Base-by-base conservation (phyloP, 1,284 basidiomycete species). In the Phellinidium pouzarii region DNA sequence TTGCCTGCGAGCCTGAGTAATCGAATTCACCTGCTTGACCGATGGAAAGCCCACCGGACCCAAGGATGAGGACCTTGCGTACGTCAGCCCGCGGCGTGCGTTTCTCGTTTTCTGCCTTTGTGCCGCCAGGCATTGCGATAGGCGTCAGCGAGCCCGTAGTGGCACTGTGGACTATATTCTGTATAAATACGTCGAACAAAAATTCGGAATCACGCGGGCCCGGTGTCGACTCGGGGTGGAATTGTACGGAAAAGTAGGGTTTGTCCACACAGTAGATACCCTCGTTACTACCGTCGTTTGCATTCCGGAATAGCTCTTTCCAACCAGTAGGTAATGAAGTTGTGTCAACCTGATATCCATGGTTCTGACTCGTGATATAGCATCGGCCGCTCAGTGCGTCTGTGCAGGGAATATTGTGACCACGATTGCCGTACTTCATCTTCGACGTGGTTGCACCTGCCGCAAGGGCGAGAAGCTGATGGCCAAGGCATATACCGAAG, bases 401-500 rank as follows among this genome's bases (percentile, higher is more conserved):
- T 34, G 92, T 98, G 71, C 95, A 99, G 3, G 96, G 96, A 64
- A 99, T 92, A 72, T 99, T 99, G 69, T 97, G 94, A 11, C 96
- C 96, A 60, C 96, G 91, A 68, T 99, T 99, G 53, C 96, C 96
- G 68, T 98, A 99, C 76, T 98, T 98, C 91, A 99, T 97, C 73
- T 99, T 99, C 47, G 87, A 89, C 6, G 96, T 99, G 58, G 77
- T 80, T 7, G 94, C 95, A 44, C 96, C 96, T 3, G 91, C 89
- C 38, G 96, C 96, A 53, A 98, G 82, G 4, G 94, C 93, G 58
- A 99, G 82, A 26, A 99, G 78, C 72, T 99, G 96, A 70, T 99
- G 96, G 46, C 96, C 96, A 38, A 99, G 82, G 76, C 96, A 99
- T 66, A 99, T 99, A 70, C 96, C 96, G 64, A 99, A 99, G 65